Evolutionary conservation across 2,329 filamentous ascomycete genomes (phyloP), one percentile per base, ranked within the genome.

Genomic region (Dactylellina leptospora): DNA sequence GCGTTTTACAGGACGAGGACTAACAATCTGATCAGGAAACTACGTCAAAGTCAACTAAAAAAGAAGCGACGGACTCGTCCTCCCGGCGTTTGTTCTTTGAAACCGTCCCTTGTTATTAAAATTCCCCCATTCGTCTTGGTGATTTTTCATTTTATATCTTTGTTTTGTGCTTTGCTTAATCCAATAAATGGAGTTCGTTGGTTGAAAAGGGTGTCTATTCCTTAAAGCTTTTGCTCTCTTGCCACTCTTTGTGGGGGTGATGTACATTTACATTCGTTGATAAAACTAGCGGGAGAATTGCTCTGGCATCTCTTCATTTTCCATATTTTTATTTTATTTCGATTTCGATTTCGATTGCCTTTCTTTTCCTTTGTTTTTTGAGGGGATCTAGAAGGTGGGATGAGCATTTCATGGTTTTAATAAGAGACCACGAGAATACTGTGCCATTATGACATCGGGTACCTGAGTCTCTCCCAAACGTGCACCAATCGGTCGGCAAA

Each of bases 31-130:
- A 81, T 81, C 18, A 71, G 66, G 56, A 45, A 84, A 84, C 75
- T 84, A 84, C 71, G 82, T 84, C 27, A 81, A 81, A 64, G 70
- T 83, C 66, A 81, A 80, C 74, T 76, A 66, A 16, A 40, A 36
- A n/a, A 50, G 56, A 27, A 40, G 30, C 5, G 9, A 25, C 8
- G 44, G n/a, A 50, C n/a, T 50, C 22, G 33, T 40, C 33, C 20
- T 28, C 1, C 8, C 16, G 48, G 47, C 47, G 36, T 62, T 20
- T 60, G 30, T 23, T 23, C 20, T 45, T 54, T 42, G 30, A 20
- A 20, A 27, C 4, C 28, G 13, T 36, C 9, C 11, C 20, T 38
- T 44, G 30, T 22, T 33, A n/a, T n/a, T n/a, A n/a, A n/a, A n/a
- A n/a, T n/a, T 38, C 45, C 48, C 58, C 58, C 36, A 62, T 23